phyloP scores from a whole-genome alignment of 805 yeast genomes.

The Teunomyces cretensis region DNA sequence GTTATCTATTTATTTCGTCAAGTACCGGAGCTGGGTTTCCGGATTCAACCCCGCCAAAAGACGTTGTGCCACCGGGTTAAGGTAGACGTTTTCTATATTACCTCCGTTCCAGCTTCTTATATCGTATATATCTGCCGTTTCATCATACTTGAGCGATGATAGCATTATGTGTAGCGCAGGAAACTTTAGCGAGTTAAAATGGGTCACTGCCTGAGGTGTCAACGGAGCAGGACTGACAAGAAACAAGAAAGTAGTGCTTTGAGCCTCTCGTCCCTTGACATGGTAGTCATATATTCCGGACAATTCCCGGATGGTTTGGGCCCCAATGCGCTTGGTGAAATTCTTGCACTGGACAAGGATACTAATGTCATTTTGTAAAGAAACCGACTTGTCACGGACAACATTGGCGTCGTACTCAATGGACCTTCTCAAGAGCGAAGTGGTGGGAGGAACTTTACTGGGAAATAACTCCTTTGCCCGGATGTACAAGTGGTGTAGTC shows the following conservation, averaged over 20 bases:
- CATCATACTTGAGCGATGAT: conserved; percentile 26
- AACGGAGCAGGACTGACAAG: conserved; percentile 47
- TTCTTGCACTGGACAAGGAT: conserved; percentile 59
- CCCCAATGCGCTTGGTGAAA: conserved; percentile 42
- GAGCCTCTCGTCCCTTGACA: conserved; percentile 18
- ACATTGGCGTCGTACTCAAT: conserved; percentile 14
- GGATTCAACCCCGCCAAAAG: conserved; percentile 31
- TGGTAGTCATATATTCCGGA: conserved; percentile 50
- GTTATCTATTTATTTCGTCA: background rate
- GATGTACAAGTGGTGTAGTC: conserved; percentile 24
- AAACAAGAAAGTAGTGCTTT: conserved; percentile 32
- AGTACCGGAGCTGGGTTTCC: conserved; percentile 20
- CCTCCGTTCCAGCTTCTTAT: conserved; percentile 41
- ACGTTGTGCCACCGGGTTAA: conserved; percentile 37
- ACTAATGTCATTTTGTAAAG: conserved; percentile 31
- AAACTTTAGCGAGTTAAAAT: conserved; percentile 43
- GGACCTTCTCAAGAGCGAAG: conserved; percentile 17
- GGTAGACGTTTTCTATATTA: conserved; percentile 29
- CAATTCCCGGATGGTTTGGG: conserved; percentile 51
- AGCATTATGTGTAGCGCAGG: conserved; percentile 48
- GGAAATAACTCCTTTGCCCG: conserved; percentile 2
- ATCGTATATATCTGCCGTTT: conserved; percentile 26
- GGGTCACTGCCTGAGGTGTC: conserved; percentile 47
- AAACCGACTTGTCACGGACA: conserved; percentile 9
- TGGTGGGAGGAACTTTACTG: conserved; percentile 2